Percentiles rank a stretch among this genome's conserved stretches.
Conservation (phyloP, 352 stramenopile genomes). For the Pythium vanterpoolii region DNA sequence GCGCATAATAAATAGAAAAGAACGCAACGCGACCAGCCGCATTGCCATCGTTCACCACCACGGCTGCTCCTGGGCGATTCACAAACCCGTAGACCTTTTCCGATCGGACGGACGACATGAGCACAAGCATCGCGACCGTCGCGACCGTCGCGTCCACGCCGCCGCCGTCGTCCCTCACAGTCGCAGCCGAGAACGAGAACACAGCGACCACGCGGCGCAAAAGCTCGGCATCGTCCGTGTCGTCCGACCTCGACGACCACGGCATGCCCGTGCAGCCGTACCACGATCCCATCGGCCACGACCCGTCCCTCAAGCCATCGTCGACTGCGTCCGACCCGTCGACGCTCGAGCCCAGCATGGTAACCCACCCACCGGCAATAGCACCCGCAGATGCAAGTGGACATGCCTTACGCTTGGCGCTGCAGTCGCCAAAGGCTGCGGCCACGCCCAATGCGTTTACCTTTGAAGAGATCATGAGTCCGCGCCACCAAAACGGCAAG, state of each 20-base stretch:
- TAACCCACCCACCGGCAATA: not conserved
- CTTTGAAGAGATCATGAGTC: constrained; percentile 54
- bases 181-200: constrained; percentile 19
- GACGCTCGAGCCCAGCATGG: constrained; percentile 3
- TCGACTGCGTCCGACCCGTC: constrained; percentile 13
- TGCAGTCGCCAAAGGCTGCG: constrained; percentile 22
- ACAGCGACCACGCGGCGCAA: constrained; percentile 16
- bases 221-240: constrained; percentile 25
- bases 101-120: not conserved
- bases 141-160: no score
- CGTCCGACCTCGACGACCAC: constrained; percentile 25
- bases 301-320: constrained; percentile 14
- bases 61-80: no score
- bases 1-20: constrained; percentile 1
- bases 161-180: no score
- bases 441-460: constrained; percentile 25
- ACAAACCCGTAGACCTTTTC: not conserved
- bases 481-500: constrained; percentile 49
- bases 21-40: no score
- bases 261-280: constrained; percentile 25
- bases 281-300: constrained; percentile 1
- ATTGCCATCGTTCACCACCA: no score
- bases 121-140: not conserved
- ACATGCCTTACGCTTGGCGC: constrained; percentile 2
- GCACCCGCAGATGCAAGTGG: not conserved